phyloP scores from a whole-genome alignment of 2,329 filamentous ascomycete species.

The Cytospora schulzeri region DNA sequence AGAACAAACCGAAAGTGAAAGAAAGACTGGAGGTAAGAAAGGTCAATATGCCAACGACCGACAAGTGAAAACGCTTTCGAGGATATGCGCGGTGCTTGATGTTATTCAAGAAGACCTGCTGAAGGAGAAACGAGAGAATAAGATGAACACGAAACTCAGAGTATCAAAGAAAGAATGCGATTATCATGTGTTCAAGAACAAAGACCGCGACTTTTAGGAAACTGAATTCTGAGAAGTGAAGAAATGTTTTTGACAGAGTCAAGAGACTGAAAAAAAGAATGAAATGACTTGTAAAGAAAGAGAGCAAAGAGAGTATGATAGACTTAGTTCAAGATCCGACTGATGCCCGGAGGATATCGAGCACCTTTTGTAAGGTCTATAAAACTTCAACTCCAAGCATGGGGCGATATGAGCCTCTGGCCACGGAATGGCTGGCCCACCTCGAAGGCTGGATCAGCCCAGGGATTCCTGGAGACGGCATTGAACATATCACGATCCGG shows the following conservation, averaged over 20 bases:
- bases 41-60: conserved; percentile 3
- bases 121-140: conserved; percentile 5
- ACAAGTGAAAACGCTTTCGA: conserved; percentile 1
- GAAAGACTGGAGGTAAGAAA: conserved; percentile 13
- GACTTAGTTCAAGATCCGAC: conserved; percentile 3
- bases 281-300: conserved; percentile 2
- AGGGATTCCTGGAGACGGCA: conserved; percentile 9
- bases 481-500: conserved; percentile 10
- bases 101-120: neutral
- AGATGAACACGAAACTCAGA: conserved; percentile 4
- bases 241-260: neutral
- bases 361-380: conserved; percentile 22
- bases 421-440: conserved; percentile 17
- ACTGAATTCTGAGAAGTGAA: neutral
- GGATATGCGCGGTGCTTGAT: neutral
- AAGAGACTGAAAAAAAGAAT: neutral
- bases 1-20: conserved; percentile 16
- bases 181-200: neutral
- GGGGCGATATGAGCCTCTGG: conserved; percentile 9
- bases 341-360: conserved; percentile 10
- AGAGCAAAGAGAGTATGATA: conserved; percentile 14
- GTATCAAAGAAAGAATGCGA: conserved; percentile 9
- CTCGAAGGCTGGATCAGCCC: conserved; percentile 10
- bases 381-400: conserved; percentile 6
- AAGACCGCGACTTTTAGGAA: neutral